Percentiles rank a stretch among this genome's conserved stretches.
These are phyloP conservation scores for Trichomonascus vanleenenianus DNA, from an alignment of 805 yeast species.

Conservation along the genomic window DNA sequence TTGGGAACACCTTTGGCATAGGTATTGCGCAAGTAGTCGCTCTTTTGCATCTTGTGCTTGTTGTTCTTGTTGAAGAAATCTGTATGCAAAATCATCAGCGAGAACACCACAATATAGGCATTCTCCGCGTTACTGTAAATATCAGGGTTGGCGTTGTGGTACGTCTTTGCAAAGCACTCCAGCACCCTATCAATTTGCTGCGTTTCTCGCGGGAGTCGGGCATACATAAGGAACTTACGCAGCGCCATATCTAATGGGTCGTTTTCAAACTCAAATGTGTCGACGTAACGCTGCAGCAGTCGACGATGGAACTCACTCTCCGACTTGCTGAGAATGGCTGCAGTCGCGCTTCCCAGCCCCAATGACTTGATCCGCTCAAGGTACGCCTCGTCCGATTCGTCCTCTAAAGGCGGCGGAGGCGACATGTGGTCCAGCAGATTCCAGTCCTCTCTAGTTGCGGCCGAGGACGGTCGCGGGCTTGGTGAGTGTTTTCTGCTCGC, in stretches of 20 bases:
- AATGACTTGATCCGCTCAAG: conserved; percentile 24
- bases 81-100: conserved; percentile 65
- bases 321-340: conserved; percentile 26
- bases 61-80: conserved; percentile 64
- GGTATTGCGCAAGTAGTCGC: conserved; percentile 49
- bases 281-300: conserved; percentile 25
- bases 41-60: conserved; percentile 56
- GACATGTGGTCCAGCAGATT: neutral
- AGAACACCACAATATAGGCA: conserved; percentile 55
- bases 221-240: conserved; percentile 48
- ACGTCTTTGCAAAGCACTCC: conserved; percentile 47
- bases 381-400: conserved; percentile 29
- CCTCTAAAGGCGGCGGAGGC: conserved; percentile 17
- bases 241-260: conserved; percentile 62
- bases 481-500: conserved; percentile 8
- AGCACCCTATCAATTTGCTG: conserved; percentile 70
- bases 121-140: conserved; percentile 39
- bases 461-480: conserved; percentile 12
- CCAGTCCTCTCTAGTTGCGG: neutral
- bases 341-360: conserved; percentile 16
- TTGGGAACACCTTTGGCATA: conserved; percentile 29
- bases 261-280: conserved; percentile 40
- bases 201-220: conserved; percentile 60
- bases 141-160: conserved; percentile 37
- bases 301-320: conserved; percentile 25